These are phyloP conservation scores for Camellia japonica DNA, from an alignment of 148 eudicot species.

Conservation along the genomic window DNA sequence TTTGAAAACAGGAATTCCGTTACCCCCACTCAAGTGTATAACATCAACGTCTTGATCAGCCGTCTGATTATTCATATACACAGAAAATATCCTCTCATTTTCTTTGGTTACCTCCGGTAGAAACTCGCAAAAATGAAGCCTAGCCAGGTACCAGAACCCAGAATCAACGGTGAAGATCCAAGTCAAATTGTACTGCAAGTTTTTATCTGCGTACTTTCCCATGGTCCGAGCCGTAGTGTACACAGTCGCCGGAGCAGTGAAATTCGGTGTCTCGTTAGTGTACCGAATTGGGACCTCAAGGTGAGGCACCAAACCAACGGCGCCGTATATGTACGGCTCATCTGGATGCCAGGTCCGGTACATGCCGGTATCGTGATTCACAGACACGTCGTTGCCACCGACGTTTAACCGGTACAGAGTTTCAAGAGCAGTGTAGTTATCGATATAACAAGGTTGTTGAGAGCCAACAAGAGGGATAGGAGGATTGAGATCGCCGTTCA, in stretches of 20 bases:
- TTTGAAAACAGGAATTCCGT: constrained; percentile 12
- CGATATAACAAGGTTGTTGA: background rate
- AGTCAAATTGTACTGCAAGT: constrained; percentile 16
- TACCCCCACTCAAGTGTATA: background rate
- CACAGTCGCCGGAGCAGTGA: constrained; percentile 36
- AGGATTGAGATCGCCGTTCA: background rate
- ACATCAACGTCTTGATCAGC: constrained; percentile 26
- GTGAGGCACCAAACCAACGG: background rate
- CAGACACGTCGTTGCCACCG: constrained; percentile 26
- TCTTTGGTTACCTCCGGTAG: background rate
- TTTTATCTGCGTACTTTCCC: background rate
- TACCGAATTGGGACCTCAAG: background rate
- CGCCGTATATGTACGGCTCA: background rate
- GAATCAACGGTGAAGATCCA: constrained; percentile 42
- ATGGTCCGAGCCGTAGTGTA: constrained; percentile 24
- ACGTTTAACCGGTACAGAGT: constrained; percentile 38
- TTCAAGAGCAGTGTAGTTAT: constrained; percentile 24
- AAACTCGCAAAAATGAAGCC: constrained; percentile 43
- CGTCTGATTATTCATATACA: constrained; percentile 27
- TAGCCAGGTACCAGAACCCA: constrained; percentile 40
- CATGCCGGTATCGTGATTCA: constrained; percentile 25
- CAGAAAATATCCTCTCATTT: constrained; percentile 19
- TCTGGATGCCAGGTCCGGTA: constrained; percentile 39
- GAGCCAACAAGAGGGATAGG: background rate
- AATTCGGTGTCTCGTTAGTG: constrained; percentile 14